Percentiles rank a stretch among this genome's conserved stretches.
Conservation (phyloP, 73 alveolate genomes). For the Paramecium octaurelia region DNA sequence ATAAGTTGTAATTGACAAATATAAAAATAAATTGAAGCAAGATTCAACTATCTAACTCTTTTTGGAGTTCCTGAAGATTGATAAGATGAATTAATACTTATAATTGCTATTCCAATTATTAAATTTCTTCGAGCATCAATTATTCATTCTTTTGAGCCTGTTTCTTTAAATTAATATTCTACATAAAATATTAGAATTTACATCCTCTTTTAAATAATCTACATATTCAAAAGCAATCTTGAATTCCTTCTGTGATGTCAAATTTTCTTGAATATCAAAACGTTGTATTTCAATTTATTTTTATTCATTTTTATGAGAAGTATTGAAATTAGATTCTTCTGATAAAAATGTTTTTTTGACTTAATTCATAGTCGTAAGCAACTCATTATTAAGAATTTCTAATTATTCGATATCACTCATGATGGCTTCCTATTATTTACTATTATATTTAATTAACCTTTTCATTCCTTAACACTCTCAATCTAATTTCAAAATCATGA, state of each 20-base stretch:
- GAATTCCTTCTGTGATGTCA: neutral
- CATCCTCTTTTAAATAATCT: neutral
- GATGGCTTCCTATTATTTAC: neutral
- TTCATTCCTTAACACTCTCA: neutral
- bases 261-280: neutral
- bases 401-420: neutral
- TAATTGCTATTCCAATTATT: neutral
- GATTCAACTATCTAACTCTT: neutral
- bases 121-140: neutral
- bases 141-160: neutral
- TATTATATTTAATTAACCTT: neutral
- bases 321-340: neutral
- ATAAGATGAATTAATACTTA: neutral
- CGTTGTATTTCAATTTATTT: neutral
- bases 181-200: neutral
- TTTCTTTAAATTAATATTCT: neutral
- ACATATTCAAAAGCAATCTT: constrained; percentile 10
- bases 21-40: neutral
- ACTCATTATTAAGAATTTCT: neutral
- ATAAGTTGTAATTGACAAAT: neutral
- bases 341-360: neutral
- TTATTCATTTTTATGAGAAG: neutral
- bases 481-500: neutral
- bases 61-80: neutral
- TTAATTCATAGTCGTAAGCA: neutral